Base-by-base conservation (phyloP, 1,284 basidiomycete species). In the Thelephora terrestris region DNA sequence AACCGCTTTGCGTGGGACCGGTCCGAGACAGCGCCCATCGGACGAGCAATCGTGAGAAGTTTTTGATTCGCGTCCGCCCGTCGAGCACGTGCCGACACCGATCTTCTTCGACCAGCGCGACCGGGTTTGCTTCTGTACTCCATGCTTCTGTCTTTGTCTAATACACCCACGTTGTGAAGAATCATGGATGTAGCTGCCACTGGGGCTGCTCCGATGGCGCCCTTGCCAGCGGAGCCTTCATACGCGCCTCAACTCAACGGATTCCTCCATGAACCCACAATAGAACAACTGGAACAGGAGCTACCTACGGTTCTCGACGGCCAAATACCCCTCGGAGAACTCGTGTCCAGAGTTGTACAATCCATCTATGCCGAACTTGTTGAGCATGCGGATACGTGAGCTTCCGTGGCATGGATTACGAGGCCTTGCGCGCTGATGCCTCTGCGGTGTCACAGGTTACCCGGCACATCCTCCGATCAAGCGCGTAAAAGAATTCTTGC, bases 331-430 rank as follows among this genome's bases (percentile, higher is more conserved):
- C 70, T 95, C 6, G 77, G 78, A 42, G 85, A 88, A 42, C 62
- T 93, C 39, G 73, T 92, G 24, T 85, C 85, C 39, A 74, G 88
- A 48, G 74, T 89, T 44, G 74, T 79, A 55, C 88, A 91, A 62
- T 72, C 81, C 38, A 84, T 90, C 55, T 94, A 90, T 64, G 81
- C 86, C 32, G 86, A 91, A 57, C 68, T 94, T 37, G 80, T 79
- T 2, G 91, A 90, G 63, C 69, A 91, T 60, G 80, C 85, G 43
- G 91, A 94, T 70, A 93, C 89, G 83, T 91, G 63, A 64, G 85
- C 29, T 12, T 32, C 29, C 14, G 27, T 27, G 29, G 29, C 4
- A 32, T 65, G 20, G 39, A 48, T 42, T 38, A 29, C 29, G 35
- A 27, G 47, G 48, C 37, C 27, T 52, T 44, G 29, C 39, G 24